Base-by-base conservation (phyloP, 305 asterid genomes). In the Solanum chacoense region DNA sequence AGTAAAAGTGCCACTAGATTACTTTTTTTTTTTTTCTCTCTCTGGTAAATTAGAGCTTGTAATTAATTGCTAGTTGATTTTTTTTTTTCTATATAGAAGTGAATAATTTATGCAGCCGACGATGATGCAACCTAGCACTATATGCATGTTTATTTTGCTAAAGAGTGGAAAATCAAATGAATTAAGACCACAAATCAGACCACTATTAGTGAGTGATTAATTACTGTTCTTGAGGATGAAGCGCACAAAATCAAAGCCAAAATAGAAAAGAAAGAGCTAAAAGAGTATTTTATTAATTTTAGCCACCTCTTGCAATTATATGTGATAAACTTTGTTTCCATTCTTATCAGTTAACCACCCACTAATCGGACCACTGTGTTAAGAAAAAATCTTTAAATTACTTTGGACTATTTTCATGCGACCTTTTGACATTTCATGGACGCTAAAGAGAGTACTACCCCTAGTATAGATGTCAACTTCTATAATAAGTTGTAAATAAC, bases 181-280 rank as follows among this genome's bases (percentile, higher is more conserved):
- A 76, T 76, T 35, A 76, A 77, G 3, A 74, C 88, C 83, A 71
- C 79, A 81, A 78, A n/a, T 8, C 31, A 69, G 42, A 45, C 59
- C 85, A 71, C 26, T 36, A 34, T 80, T 88, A 36, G 86, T 85
- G 50, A 90, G 88, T 38, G 65, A 88, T 16, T 13, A 87, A 83
- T 38, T 78, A 67, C 59, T 69, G 88, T 77, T 77, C 59, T 87
- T 84, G 86, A 85, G 89, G 91, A 84, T 63, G 87, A 45, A 7
- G 5, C 26, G 36, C 85, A 80, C 26, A 80, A 38, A 37, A 81
- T 81, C 36, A 40, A 77, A 45, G 40, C 20, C 40, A 45, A 45
- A 29, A 18, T 45, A 45, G 20, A 29, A 81, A 29, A 18, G 42
- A 29, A 45, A 81, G 72, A 45, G 11, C 72, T 74, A 22, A 77